Evolutionary conservation across 2,329 filamentous ascomycete species (phyloP), one percentile per base, ranked within the genome.

Genomic region (Ambrosiella xylebori): DNA sequence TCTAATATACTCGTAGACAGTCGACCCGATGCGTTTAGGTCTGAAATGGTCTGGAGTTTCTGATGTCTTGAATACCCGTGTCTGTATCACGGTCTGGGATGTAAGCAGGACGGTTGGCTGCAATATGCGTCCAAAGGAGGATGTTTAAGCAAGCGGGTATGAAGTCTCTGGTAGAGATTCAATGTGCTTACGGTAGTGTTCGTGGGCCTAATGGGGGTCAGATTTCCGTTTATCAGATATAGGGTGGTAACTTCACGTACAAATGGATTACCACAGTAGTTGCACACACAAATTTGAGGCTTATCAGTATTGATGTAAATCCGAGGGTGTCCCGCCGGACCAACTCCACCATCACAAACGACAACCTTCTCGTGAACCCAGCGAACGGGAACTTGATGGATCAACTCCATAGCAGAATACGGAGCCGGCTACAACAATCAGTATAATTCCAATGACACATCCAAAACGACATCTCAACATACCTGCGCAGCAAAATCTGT

Each of bases 241-340:
- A 8, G 9, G 37, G 44, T 11, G n/a, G 8, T 12, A 6, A 35
- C 3, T 35, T 40, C 39, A 15, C 90, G 69, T 79, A 97, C 93
- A 69, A 84, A 98, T 65, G 93, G 93, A 64, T 93, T 70, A 57
- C 93, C 93, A 69, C 93, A 98, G 76, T 98, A 98, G 67, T 79
- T 84, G 77, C 93, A 98, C 69, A 76, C 76, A 71, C 81, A 81
- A 66, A 98, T 95, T 76, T 97, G 84, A 49, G 93, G 87, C 78
- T 96, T 97, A 73, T 98, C 93, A 64, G 86, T 84, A 74, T 98
- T 98, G 80, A 98, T 98, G 71, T 89, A 98, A 73, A 98, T 85
- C 67, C 81, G 81, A 54, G 93, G 93, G 71, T 98, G 93, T 49
- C 93, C 93, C 58, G 87, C 75, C 38, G 90, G 85, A 51, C 91